Percentiles rank a stretch among this genome's conserved stretches.
These are phyloP conservation scores for Fusarium xylarioides DNA, from an alignment of 2,329 filamentous ascomycete genomes.

Conservation along the genomic window DNA sequence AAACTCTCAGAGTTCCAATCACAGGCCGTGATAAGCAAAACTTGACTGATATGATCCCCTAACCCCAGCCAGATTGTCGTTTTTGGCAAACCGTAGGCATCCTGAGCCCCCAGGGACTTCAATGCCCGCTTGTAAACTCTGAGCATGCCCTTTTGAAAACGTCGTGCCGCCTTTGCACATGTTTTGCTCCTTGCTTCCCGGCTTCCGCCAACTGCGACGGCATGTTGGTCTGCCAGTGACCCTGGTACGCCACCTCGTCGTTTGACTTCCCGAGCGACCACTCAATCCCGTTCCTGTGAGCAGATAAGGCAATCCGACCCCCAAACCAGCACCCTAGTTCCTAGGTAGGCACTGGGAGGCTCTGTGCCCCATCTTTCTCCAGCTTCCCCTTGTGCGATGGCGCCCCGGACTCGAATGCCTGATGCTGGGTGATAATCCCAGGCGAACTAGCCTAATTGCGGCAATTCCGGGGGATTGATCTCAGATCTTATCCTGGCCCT, in stretches of 20 bases:
- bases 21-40: constrained; percentile 36
- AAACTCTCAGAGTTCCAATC: constrained; percentile 9
- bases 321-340: constrained; percentile 6
- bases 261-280: constrained; percentile 13
- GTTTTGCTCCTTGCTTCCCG: background rate
- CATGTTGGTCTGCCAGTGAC: constrained; percentile 10
- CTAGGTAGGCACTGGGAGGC: constrained; percentile 34
- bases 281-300: constrained; percentile 20
- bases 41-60: constrained; percentile 32
- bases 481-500: constrained; percentile 46
- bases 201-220: constrained; percentile 12
- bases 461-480: constrained; percentile 48
- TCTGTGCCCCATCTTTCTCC: constrained; percentile 43
- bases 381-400: constrained; percentile 44
- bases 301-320: constrained; percentile 40
- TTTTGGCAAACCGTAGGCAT: constrained; percentile 28
- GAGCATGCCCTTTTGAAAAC: constrained; percentile 5
- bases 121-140: constrained; percentile 11
- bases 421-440: constrained; percentile 30
- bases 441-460: constrained; percentile 38
- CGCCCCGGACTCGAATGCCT: constrained; percentile 31
- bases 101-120: constrained; percentile 20
- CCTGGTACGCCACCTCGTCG: constrained; percentile 33
- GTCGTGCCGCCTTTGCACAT: background rate
- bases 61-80: constrained; percentile 3